Evolutionary conservation across 345 rosid species (phyloP).

Genomic region (Erysimum cheiranthoides): DNA sequence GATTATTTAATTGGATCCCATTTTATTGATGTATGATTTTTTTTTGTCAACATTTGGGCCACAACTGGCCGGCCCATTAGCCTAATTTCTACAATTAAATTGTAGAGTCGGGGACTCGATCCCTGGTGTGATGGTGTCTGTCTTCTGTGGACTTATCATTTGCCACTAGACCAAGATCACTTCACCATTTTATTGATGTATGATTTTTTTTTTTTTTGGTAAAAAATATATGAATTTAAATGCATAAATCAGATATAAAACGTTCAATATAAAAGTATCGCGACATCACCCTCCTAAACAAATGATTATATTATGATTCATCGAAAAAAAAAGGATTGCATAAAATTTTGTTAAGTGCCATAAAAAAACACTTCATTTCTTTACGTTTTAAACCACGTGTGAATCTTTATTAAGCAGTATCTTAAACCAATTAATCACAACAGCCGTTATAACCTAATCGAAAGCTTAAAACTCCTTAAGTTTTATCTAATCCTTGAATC

Average conservation of each 20-base stretch:
- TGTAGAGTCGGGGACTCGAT: too few species aligned
- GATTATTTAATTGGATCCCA: not conserved
- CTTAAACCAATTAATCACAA: not conserved
- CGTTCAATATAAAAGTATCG: not conserved
- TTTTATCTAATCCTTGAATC: not conserved
- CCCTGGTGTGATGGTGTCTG: too few species aligned
- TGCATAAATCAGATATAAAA: conserved; percentile 8
- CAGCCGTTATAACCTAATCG: not conserved
- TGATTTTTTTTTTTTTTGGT: too few species aligned
- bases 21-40: conserved; percentile 3
- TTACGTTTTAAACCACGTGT: not conserved
- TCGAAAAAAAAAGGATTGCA: not conserved
- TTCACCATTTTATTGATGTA: too few species aligned
- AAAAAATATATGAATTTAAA: not conserved
- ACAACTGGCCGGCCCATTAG: too few species aligned
- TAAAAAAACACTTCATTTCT: not conserved
- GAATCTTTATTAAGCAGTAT: not conserved
- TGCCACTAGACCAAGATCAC: too few species aligned
- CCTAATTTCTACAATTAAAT: too few species aligned
- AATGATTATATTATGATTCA: not conserved
- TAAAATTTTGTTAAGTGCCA: not conserved
- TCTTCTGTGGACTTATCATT: too few species aligned
- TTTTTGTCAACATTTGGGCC: too few species aligned
- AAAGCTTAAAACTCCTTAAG: not conserved
- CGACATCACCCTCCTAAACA: not conserved